These are phyloP conservation scores for Chrysoporthe deuterocubensis DNA, from an alignment of 2,329 filamentous ascomycete species.

Conservation along the genomic window DNA sequence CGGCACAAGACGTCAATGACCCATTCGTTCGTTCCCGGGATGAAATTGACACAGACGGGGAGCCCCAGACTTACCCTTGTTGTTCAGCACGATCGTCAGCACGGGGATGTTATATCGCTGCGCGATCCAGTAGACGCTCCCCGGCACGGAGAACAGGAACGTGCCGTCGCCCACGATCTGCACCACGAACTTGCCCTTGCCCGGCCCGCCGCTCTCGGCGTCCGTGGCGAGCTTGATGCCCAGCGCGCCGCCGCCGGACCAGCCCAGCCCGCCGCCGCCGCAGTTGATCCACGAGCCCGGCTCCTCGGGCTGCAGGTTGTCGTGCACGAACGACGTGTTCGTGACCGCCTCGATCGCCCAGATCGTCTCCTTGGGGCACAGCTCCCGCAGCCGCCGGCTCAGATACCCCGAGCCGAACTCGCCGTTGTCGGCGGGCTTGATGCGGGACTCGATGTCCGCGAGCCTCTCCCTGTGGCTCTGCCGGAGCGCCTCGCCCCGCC, in stretches of 20 bases:
- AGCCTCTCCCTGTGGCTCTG: constrained; percentile 63
- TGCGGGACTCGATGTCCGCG: constrained; percentile 59
- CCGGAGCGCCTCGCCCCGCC: constrained; percentile 59
- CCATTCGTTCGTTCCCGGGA: too few species aligned
- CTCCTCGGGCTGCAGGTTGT: constrained; percentile 66
- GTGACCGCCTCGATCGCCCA: constrained; percentile 78
- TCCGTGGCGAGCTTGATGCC: constrained; percentile 54
- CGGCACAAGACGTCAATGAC: background rate
- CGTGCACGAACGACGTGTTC: constrained; percentile 66
- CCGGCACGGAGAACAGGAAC: constrained; percentile 53
- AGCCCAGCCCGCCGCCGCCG: constrained; percentile 56
- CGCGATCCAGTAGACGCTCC: constrained; percentile 54
- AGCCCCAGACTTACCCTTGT: constrained; percentile 46
- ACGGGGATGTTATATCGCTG: constrained; percentile 52
- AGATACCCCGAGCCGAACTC: constrained; percentile 60
- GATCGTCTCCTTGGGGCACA: constrained; percentile 60
- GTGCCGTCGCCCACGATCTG: constrained; percentile 56
- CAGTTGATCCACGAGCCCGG: constrained; percentile 58
- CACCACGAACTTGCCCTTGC: constrained; percentile 50
- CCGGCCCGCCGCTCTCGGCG: constrained; percentile 42
- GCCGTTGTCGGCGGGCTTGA: constrained; percentile 63
- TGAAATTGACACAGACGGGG: background rate
- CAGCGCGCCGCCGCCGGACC: constrained; percentile 55
- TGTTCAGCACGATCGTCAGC: constrained; percentile 54
- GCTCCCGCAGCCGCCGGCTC: constrained; percentile 40